Conservation (phyloP, 495 filamentous ascomycete genomes). For the Friedmanniomyces endolithicus region DNA sequence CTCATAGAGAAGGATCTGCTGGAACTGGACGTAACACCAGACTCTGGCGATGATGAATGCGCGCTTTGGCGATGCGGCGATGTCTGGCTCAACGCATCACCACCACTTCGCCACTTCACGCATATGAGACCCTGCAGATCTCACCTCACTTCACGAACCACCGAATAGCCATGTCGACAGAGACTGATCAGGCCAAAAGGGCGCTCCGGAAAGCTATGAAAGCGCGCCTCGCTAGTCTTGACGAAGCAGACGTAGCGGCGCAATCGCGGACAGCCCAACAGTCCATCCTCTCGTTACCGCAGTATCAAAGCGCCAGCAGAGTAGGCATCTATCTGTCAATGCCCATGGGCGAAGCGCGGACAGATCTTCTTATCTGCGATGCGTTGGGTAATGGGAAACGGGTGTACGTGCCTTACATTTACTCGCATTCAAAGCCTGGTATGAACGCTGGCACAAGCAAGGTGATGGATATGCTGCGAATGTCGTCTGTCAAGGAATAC, state of each 20-base stretch:
- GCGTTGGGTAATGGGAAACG: conserved; percentile 64
- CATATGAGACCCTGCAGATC: not conserved
- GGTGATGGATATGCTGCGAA: conserved; percentile 86
- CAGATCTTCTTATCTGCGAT: conserved; percentile 64
- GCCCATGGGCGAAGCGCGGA: conserved; percentile 72
- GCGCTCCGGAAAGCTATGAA: conserved; percentile 13
- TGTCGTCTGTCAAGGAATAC: conserved; percentile 62
- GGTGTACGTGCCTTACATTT: conserved; percentile 84
- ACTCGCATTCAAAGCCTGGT: conserved; percentile 37
- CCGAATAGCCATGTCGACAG: not conserved
- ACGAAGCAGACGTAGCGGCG: not conserved
- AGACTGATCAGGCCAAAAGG: not conserved
- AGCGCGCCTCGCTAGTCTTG: not conserved
- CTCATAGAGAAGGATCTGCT: too few species aligned
- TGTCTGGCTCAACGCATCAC: too few species aligned
- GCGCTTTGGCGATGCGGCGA: too few species aligned
- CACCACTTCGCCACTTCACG: not conserved
- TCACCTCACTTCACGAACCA: not conserved
- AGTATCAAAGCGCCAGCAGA: conserved; percentile 57
- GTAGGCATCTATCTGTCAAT: conserved; percentile 89
- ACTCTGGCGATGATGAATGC: too few species aligned
- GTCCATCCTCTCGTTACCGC: conserved; percentile 42
- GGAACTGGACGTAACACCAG: too few species aligned
- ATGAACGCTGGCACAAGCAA: conserved; percentile 14
- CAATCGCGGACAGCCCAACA: conserved; percentile 8